These are phyloP conservation scores for Hippophae gyantsensis DNA, from an alignment of 306 rosid genomes.

Conservation along the genomic window DNA sequence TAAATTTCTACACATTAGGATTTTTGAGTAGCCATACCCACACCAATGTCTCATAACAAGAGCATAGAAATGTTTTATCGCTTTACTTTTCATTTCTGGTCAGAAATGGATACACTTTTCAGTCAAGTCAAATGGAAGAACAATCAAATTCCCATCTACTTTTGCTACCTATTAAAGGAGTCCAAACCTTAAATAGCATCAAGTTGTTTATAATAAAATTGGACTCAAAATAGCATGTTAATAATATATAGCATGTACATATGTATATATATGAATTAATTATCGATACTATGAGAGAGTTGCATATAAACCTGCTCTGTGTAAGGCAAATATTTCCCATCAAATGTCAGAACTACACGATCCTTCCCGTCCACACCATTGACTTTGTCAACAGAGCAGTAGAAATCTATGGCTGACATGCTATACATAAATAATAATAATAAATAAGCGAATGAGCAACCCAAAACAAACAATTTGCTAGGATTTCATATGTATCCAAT, in stretches of 20 bases:
- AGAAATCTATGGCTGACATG: slow-evolving; percentile 94
- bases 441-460: slow-evolving; percentile 10
- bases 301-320: slow-evolving; percentile 64
- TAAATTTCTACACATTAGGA: too few species aligned
- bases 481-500: slow-evolving; percentile 1
- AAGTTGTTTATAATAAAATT: too few species aligned
- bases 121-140: too few species aligned
- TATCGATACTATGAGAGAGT: slow-evolving; percentile 3
- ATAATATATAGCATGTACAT: too few species aligned
- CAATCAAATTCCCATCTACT: background rate
- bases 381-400: slow-evolving; percentile 89
- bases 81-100: too few species aligned
- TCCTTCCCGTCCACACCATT: slow-evolving; percentile 89
- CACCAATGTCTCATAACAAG: too few species aligned
- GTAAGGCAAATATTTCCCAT: slow-evolving; percentile 80
- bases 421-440: slow-evolving; percentile 26
- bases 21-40: too few species aligned
- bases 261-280: slow-evolving; percentile 1
- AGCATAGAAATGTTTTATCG: too few species aligned
- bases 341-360: slow-evolving; percentile 71
- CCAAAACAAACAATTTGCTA: background rate
- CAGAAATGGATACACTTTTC: too few species aligned
- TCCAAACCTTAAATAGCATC: background rate
- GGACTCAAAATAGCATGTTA: too few species aligned
- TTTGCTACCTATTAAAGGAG: background rate